Evolutionary conservation across 1,284 basidiomycete genomes (phyloP).

Genomic region (Puccinia triticina): DNA sequence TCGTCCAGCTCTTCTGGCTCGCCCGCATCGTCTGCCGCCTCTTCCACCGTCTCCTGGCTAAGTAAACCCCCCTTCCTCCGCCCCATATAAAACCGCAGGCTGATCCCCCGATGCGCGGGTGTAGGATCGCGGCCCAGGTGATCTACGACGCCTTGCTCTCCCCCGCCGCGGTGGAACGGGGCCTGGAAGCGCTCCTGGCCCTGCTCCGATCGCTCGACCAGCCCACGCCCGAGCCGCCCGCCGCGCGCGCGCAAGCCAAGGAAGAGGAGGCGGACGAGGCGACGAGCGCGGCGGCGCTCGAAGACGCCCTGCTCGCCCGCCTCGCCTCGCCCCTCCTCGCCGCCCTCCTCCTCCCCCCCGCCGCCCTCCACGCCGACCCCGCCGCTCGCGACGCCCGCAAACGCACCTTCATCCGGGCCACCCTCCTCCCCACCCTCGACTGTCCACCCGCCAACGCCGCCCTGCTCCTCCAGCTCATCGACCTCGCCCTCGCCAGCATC

Average conservation of each 20-base stretch:
- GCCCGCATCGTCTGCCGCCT: conserved; percentile 36
- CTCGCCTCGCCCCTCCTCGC: background rate
- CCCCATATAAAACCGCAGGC: too few relatives aligned
- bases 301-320: background rate
- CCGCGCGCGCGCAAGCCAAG: background rate
- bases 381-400: background rate
- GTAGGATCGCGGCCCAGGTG: conserved; percentile 70
- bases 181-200: conserved; percentile 64
- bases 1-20: conserved; percentile 54
- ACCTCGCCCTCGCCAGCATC: conserved; percentile 67
- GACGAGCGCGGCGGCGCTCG: background rate
- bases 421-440: conserved; percentile 67
- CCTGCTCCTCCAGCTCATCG: conserved; percentile 69
- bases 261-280: background rate
- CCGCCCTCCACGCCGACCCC: background rate
- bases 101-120: too few relatives aligned
- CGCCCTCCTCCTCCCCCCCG: background rate
- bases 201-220: background rate
- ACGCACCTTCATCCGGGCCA: conserved; percentile 56
- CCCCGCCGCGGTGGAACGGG: conserved; percentile 64
- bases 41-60: conserved; percentile 54
- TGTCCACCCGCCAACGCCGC: conserved; percentile 70
- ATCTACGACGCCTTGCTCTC: conserved; percentile 68
- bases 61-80: conserved; percentile 53
- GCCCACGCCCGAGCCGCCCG: too few relatives aligned